Base-by-base conservation (phyloP, 1,284 basidiomycete species). In the Porodaedalea pini region DNA sequence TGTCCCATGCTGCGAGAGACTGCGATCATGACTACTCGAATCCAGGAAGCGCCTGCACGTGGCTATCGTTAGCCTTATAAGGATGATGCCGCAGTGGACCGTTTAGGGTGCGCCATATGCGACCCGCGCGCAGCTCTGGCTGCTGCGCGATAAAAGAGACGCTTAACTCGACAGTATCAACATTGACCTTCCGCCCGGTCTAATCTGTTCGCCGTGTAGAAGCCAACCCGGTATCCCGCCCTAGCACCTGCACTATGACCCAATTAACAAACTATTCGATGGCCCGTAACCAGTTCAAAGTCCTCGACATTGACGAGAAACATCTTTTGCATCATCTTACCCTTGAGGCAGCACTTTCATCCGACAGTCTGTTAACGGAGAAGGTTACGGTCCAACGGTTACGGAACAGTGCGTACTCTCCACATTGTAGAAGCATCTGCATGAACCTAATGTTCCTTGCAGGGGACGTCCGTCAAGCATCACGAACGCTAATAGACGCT, bases 321-420 rank as follows among this genome's bases (percentile, higher is more conserved):
- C 39, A 44, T 15, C 40, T 45, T 25, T 19, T 51, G 40, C 32
- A 32, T n/a, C 43, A 50, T 25, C 36, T 49, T 17, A 17, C 55
- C 4, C 31, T 54, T 25, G 53, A 45, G 19, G 49, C 27, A 19
- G 49, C 17, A 15, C 21, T 19, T 25, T 41, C 45, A 13, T 25
- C 31, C 15, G 25, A 27, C 8, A 13, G 27, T 29, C 34, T 54
- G 11, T 13, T 54, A 15, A 17, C 2, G 15, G 53, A 59, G 36
- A 59, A 59, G 27, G 34, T 60, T 15, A 40, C 39, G 43, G 54
- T 60, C 19, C 52, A 56, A 31, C 45, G 15, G 6, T 25, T 60
- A n/a, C 45, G 49, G 27, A 32, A 13, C 6, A 34, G 58, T 60
- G 32, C 25, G 58, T 56, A 27, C 1, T 36, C 29, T 13, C 27